Base-by-base conservation (phyloP, 257 asterid species). In the Penstemon newberryi region DNA sequence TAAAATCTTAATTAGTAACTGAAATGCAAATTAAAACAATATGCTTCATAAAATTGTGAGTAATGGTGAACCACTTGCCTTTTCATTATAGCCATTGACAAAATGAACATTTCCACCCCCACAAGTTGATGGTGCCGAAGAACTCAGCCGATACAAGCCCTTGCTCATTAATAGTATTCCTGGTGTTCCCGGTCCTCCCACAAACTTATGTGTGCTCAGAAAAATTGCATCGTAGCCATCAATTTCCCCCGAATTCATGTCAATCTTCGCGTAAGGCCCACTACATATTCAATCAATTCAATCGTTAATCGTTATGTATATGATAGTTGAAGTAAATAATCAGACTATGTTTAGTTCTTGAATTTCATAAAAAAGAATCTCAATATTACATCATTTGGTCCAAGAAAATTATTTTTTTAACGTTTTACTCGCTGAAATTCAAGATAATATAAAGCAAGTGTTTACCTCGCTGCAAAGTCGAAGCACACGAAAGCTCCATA, bases 111-210 rank as follows among this genome's bases (percentile, higher is more conserved):
- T 89, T 37, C 94, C 94, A 6, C 96, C 96, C 0, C 96, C 96
- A 54, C 88, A 89, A 6, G 91, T 89, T 0, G 94, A 86, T 13
- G 96, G 94, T 6, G 91, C 87, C 3, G 82, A 80, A 51, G 85
- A 72, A 9, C 75, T 79, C 66, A 88, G 79, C 8, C 55, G 75
- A 52, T 88, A 88, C 5, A 88, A 81, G 49, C 75, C 70, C 19
- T 81, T 84, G 69, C 66, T 81, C 81, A 88, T 82, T 11, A 88
- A 42, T 11, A 89, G 64, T 13, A 89, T 59, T 8, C 96, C 96
- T 3, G 96, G 90, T 6, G 95, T 63, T 4, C 92, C 90, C 4
- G 96, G 96, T 9, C 96, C 96, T 12, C 96, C 95, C 73, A 89
- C 55, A 49, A 87, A 89, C 72, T 89, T 89, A 38, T 89, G 96